Evolutionary conservation across 306 rosid genomes (phyloP).

Genomic region (Quercus variabilis): DNA sequence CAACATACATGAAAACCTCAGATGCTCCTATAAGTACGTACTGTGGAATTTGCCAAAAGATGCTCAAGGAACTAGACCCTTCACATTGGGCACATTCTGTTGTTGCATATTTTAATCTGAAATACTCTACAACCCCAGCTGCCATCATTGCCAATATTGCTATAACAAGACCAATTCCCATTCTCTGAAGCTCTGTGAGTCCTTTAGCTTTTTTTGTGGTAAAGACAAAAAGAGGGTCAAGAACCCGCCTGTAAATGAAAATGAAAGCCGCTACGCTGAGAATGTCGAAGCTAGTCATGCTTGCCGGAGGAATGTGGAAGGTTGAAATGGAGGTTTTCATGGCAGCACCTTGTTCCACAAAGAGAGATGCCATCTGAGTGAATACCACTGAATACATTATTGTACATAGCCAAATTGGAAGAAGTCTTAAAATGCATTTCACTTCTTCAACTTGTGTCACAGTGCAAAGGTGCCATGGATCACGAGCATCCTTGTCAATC

Average conservation of each 20-base stretch:
- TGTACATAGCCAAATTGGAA: constrained; percentile 83
- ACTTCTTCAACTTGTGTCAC: constrained; percentile 84
- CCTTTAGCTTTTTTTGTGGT: constrained; percentile 30
- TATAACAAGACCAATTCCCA: constrained; percentile 76
- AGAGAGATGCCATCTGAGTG: constrained; percentile 86
- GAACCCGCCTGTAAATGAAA: constrained; percentile 52
- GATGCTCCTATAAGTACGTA: constrained; percentile 71
- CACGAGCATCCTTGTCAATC: constrained; percentile 21
- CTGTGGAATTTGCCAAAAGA: constrained; percentile 79
- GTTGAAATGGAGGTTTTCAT: constrained; percentile 57
- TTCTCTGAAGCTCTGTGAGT: constrained; percentile 65
- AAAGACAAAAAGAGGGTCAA: constrained; percentile 40
- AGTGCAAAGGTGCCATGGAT: constrained; percentile 60
- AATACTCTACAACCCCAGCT: constrained; percentile 62
- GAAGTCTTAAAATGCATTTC: constrained; percentile 67
- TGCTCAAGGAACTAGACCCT: constrained; percentile 52
- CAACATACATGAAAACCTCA: constrained; percentile 83
- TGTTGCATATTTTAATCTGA: constrained; percentile 39
- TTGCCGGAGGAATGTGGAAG: constrained; percentile 76
- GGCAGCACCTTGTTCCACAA: constrained; percentile 81
- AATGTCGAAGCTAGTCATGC: constrained; percentile 86
- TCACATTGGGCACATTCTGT: constrained; percentile 31
- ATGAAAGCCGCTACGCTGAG: constrained; percentile 66
- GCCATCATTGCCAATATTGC: constrained; percentile 64
- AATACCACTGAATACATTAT: constrained; percentile 74